A percentile compares a stretch with the other conserved stretches of the same genome.
Conservation (phyloP, 2,329 filamentous ascomycete species). For the Fusarium secorum region DNA sequence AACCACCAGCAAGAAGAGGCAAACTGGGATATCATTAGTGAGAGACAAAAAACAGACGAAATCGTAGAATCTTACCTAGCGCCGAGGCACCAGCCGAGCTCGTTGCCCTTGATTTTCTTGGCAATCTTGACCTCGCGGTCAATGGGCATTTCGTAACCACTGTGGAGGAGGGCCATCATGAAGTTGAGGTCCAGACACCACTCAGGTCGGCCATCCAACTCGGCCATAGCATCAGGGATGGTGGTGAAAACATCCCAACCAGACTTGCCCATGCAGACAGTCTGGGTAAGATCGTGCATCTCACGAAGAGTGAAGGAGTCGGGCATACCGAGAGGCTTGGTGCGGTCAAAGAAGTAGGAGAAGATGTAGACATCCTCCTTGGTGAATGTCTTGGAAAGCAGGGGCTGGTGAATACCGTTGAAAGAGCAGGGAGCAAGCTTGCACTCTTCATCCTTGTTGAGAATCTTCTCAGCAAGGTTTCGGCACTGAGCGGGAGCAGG, state of each 20-base stretch:
- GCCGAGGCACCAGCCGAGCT: slow-evolving; percentile 96
- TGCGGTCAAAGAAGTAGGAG: slow-evolving; percentile 98
- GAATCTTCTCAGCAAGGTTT: slow-evolving; percentile 85
- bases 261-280: slow-evolving; percentile 81
- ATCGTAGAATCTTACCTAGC: slow-evolving; percentile 74
- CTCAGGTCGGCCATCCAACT: slow-evolving; percentile 84
- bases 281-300: slow-evolving; percentile 82
- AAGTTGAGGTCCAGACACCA: slow-evolving; percentile 96
- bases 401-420: slow-evolving; percentile 95
- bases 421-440: slow-evolving; percentile 92
- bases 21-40: slow-evolving; percentile 63
- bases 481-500: slow-evolving; percentile 87
- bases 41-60: neutral
- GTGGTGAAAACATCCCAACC: slow-evolving; percentile 83
- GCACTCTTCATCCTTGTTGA: slow-evolving; percentile 87
- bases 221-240: slow-evolving; percentile 78
- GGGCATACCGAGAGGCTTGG: slow-evolving; percentile 94
- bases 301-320: slow-evolving; percentile 93
- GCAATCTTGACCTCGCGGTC: slow-evolving; percentile 96
- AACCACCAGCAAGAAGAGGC: slow-evolving; percentile 80
- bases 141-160: slow-evolving; percentile 97
- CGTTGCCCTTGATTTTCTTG: slow-evolving; percentile 98
- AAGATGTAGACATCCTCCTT: slow-evolving; percentile 95
- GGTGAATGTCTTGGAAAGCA: slow-evolving; percentile 89
- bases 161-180: slow-evolving; percentile 91